These are phyloP conservation scores for Backusella liffmaniae DNA, from an alignment of 192 early-diverging fungal genomes.

Conservation along the genomic window DNA sequence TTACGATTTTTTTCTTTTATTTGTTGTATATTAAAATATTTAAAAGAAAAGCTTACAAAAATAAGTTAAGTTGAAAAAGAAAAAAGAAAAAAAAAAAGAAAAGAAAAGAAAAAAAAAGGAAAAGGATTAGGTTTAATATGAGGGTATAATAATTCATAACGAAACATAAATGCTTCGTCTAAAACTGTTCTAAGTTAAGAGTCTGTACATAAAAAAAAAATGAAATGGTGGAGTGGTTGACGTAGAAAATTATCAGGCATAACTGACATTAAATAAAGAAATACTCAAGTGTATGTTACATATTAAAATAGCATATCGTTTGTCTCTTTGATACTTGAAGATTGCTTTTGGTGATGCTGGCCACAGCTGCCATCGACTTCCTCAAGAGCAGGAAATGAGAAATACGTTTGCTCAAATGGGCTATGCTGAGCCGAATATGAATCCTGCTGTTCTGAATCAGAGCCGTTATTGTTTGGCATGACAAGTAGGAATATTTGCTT, in stretches of 20 bases:
- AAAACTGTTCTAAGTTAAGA: background rate
- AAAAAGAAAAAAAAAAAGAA: background rate
- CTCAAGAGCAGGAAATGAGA: conserved; percentile 16
- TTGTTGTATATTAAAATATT: background rate
- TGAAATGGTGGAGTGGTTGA: background rate
- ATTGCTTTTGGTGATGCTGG: background rate
- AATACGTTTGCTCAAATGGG: conserved; percentile 15
- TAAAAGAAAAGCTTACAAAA: background rate
- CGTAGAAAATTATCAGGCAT: background rate
- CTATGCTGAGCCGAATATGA: background rate
- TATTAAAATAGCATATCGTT: background rate
- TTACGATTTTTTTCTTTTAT: background rate
- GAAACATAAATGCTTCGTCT: background rate
- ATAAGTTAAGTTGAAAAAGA: background rate
- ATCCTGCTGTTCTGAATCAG: background rate
- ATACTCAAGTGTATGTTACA: background rate
- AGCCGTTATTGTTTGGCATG: background rate
- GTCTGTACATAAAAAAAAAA: background rate
- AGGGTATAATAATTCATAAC: conserved; percentile 6
- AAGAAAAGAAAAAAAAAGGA: background rate
- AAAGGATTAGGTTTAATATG: background rate
- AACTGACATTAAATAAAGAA: conserved; percentile 1
- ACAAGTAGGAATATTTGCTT: conserved; percentile 14
- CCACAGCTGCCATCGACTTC: conserved; percentile 6
- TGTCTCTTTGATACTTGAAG: background rate